Percentiles rank a stretch among this genome's conserved stretches.
phyloP scores from a whole-genome alignment of 768 basidiomycete genomes.

The Lactifluus rugatus region DNA sequence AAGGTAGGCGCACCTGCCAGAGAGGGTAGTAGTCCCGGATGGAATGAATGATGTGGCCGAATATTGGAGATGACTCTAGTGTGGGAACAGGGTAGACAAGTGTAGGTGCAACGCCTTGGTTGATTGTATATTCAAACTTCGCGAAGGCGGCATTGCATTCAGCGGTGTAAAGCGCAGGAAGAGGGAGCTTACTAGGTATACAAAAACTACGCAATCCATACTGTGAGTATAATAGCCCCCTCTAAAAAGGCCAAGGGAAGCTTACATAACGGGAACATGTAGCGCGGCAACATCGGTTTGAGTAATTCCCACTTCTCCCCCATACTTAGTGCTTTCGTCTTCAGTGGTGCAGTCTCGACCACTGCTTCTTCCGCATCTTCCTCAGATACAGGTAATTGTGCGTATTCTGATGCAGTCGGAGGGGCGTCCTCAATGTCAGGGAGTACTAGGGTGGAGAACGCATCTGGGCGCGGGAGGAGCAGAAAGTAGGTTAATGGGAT shows the following conservation, averaged over 20 bases:
- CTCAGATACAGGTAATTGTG: constrained; percentile 29
- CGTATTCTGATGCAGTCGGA: constrained; percentile 30
- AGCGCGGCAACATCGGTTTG: constrained; percentile 66
- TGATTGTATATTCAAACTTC: constrained; percentile 87
- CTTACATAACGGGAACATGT: constrained; percentile 92
- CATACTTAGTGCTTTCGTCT: constrained; percentile 41
- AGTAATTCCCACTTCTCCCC: constrained; percentile 76
- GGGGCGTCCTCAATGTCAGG: constrained; percentile 22
- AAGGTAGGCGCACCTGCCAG: constrained; percentile 60
- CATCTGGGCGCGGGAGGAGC: constrained; percentile 55
- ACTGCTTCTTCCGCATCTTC: constrained; percentile 22
- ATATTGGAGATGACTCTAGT: constrained; percentile 43
- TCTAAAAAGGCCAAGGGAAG: constrained; percentile 9
- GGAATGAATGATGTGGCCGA: constrained; percentile 71
- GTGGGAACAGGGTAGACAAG: constrained; percentile 80
- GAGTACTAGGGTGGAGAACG: constrained; percentile 34
- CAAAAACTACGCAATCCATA: constrained; percentile 34
- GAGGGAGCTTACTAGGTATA: constrained; percentile 43
- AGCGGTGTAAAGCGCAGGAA: neutral
- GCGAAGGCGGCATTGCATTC: neutral
- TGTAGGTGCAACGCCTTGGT: constrained; percentile 85
- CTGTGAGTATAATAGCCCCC: neutral
- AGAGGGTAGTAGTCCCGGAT: constrained; percentile 91
- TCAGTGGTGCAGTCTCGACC: constrained; percentile 20
- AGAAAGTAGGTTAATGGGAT: constrained; percentile 71